These are phyloP conservation scores for Thermoascus crustaceus DNA, from an alignment of 2,329 filamentous ascomycete species.

Conservation along the genomic window DNA sequence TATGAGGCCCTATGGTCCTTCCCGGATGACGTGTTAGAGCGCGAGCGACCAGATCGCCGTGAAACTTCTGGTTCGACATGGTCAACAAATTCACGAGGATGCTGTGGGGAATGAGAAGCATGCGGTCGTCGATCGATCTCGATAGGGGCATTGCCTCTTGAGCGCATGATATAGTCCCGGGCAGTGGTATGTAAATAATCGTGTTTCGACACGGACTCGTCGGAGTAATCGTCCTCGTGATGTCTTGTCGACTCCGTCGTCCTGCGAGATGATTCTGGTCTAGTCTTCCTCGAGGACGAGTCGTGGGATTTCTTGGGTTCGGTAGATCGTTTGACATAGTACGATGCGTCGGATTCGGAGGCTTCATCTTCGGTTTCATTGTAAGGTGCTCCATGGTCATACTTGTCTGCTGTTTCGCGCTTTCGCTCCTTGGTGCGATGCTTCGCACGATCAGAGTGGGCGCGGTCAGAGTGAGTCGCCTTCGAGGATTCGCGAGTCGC, in stretches of 20 bases:
- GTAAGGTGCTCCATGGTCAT: conserved; percentile 20
- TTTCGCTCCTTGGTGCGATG: conserved; percentile 36
- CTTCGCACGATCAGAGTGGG: conserved; percentile 29
- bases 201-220: conserved; percentile 24
- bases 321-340: conserved; percentile 16
- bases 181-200: conserved; percentile 23
- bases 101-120: conserved; percentile 26
- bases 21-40: too few species aligned
- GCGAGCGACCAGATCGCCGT: conserved; percentile 17
- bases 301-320: conserved; percentile 17
- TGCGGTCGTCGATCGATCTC: conserved; percentile 19
- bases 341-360: conserved; percentile 24
- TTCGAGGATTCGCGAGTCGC: conserved; percentile 24
- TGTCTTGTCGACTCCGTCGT: conserved; percentile 14
- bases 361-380: conserved; percentile 21
- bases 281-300: conserved; percentile 7
- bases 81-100: conserved; percentile 19
- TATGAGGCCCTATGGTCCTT: too few species aligned
- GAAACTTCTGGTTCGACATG: conserved; percentile 23
- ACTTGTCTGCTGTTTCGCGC: conserved; percentile 34
- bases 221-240: conserved; percentile 16
- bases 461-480: conserved; percentile 24
- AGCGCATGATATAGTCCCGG: conserved; percentile 32
- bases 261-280: conserved; percentile 12
- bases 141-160: conserved; percentile 16